Evolutionary conservation across 805 yeast species (phyloP).

Genomic region (Huiozyma sinensis): DNA sequence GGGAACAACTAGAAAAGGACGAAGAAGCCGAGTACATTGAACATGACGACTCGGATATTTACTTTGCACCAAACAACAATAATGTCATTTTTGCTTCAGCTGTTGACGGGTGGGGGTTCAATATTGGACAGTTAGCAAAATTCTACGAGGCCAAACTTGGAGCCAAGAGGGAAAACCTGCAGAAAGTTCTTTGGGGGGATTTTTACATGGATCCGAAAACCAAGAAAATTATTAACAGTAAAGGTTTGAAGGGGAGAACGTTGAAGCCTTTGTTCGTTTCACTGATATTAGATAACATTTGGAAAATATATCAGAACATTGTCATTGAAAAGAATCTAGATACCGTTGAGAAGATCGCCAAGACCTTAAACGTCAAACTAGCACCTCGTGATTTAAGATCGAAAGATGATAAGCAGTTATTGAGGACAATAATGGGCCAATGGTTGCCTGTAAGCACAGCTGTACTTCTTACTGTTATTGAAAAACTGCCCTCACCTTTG

Average conservation of each 20-base stretch:
- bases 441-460: constrained; percentile 93
- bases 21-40: constrained; percentile 50
- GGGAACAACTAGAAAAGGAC: constrained; percentile 48
- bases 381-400: constrained; percentile 68
- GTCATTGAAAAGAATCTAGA: constrained; percentile 56
- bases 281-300: constrained; percentile 76
- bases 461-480: constrained; percentile 71
- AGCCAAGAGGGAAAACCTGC: constrained; percentile 65
- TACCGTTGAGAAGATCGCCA: constrained; percentile 62
- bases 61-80: constrained; percentile 77
- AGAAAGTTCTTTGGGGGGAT: constrained; percentile 94
- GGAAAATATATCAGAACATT: constrained; percentile 79
- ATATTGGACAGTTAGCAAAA: constrained; percentile 76
- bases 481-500: constrained; percentile 74
- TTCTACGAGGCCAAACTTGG: constrained; percentile 79
- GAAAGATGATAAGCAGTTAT: constrained; percentile 56
- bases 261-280: constrained; percentile 80
- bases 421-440: constrained; percentile 67
- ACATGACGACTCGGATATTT: constrained; percentile 67
- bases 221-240: constrained; percentile 65
- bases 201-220: constrained; percentile 81
- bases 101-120: constrained; percentile 96
- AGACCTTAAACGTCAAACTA: constrained; percentile 56
- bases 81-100: constrained; percentile 90
- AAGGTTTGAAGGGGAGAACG: constrained; percentile 48